Evolutionary conservation across 2,329 filamentous ascomycete genomes (phyloP).

Genomic region (Penicillium oxalicum): DNA sequence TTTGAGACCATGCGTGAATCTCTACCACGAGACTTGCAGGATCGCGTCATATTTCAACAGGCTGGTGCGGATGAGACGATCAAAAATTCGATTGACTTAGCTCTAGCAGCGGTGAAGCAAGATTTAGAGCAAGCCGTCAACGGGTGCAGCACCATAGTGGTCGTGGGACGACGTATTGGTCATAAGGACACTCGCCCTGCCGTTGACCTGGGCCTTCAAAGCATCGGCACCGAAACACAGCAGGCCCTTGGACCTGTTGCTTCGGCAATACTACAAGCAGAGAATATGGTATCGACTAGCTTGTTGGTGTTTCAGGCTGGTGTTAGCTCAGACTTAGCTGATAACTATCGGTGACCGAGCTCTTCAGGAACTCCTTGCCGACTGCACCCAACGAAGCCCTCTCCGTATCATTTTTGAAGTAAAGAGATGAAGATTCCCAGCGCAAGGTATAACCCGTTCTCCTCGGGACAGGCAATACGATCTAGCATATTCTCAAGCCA

Average conservation of each 20-base stretch:
- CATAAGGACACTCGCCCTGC: constrained; percentile 7
- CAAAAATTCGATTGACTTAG: constrained; percentile 36
- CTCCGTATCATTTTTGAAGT: no score
- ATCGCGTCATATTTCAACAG: constrained; percentile 53
- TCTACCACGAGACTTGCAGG: constrained; percentile 45
- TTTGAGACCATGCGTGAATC: constrained; percentile 54
- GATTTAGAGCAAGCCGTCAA: constrained; percentile 56
- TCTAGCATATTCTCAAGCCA: no score
- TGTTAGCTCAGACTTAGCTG: constrained; percentile 5
- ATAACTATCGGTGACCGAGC: neutral
- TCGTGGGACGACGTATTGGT: constrained; percentile 53
- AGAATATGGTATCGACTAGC: constrained; percentile 57
- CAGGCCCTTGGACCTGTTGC: constrained; percentile 31
- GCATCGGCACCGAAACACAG: constrained; percentile 27
- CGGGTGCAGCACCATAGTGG: constrained; percentile 66
- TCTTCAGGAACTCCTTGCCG: no score
- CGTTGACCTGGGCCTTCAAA: constrained; percentile 29
- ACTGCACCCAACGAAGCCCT: no score
- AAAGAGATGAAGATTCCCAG: no score
- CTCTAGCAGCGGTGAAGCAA: constrained; percentile 50
- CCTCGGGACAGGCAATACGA: no score
- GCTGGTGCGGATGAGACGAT: constrained; percentile 36
- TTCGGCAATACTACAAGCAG: constrained; percentile 47
- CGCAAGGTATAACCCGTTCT: no score
- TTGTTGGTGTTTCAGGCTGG: constrained; percentile 64